These are phyloP conservation scores for Esteya vermicola DNA, from an alignment of 2,329 filamentous ascomycete species.

Conservation along the genomic window DNA sequence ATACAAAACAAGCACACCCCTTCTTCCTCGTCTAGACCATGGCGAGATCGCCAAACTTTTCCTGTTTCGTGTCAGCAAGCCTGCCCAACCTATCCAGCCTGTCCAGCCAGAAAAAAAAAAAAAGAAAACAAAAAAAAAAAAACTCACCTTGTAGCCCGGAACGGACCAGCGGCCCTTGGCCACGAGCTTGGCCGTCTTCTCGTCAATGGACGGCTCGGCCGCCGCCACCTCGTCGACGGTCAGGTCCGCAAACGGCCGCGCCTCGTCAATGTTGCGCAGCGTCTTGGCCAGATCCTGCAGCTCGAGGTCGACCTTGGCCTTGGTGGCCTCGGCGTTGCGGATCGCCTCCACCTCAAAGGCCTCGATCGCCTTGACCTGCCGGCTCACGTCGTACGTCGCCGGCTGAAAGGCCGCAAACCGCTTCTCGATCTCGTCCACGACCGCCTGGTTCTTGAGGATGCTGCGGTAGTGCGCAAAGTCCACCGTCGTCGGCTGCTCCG, in stretches of 20 bases:
- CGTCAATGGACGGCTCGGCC: constrained; percentile 91
- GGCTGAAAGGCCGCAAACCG: constrained; percentile 88
- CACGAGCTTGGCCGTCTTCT: constrained; percentile 89
- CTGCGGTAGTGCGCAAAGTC: constrained; percentile 91
- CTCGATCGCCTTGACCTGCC: constrained; percentile 97
- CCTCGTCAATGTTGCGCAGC: constrained; percentile 91
- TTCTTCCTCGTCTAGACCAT: constrained; percentile 50
- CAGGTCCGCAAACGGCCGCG: constrained; percentile 89
- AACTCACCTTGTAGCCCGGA: constrained; percentile 89
- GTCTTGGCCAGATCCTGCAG: constrained; percentile 89
- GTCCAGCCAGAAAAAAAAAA: no score
- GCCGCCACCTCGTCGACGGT: constrained; percentile 94
- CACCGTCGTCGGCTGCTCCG: constrained; percentile 71
- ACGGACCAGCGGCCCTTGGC: constrained; percentile 97
- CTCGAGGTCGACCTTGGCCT: constrained; percentile 90
- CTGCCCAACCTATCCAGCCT: neutral
- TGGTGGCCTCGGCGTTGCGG: constrained; percentile 93
- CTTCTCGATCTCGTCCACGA: constrained; percentile 95
- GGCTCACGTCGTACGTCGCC: constrained; percentile 75
- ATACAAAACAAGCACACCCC: constrained; percentile 24
- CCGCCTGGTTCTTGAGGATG: constrained; percentile 86
- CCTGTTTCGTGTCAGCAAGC: constrained; percentile 52
- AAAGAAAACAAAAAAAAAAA: neutral
- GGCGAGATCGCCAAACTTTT: constrained; percentile 97
- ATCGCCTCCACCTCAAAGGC: constrained; percentile 94